Conservation (phyloP, 2,329 filamentous ascomycete species). For the Raffaelea albimanens region DNA sequence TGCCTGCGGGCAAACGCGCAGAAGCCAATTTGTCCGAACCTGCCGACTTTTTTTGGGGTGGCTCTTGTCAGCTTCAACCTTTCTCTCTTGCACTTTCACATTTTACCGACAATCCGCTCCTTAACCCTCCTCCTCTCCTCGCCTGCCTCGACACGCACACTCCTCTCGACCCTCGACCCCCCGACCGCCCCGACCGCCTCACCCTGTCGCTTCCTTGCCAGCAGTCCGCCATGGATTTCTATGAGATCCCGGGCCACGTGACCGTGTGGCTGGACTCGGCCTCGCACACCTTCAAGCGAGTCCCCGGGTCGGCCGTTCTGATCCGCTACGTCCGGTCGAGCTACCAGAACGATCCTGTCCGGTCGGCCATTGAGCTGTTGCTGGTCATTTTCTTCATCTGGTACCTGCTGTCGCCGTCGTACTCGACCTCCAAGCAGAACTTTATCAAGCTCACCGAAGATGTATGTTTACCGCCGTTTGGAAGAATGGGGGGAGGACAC, state of each 20-base stretch:
- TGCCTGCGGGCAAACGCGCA: neutral
- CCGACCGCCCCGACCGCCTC: neutral
- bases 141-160: too few relatives aligned
- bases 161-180: too few relatives aligned
- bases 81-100: too few relatives aligned
- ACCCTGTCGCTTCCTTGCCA: neutral
- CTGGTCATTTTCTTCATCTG: slow-evolving; percentile 92
- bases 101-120: too few relatives aligned
- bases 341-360: slow-evolving; percentile 93
- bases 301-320: slow-evolving; percentile 89
- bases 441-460: slow-evolving; percentile 85
- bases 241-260: slow-evolving; percentile 47
- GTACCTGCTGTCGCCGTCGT: slow-evolving; percentile 84
- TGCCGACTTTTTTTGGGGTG: too few relatives aligned
- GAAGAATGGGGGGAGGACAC: neutral
- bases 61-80: too few relatives aligned
- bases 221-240: slow-evolving; percentile 45
- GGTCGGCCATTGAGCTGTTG: slow-evolving; percentile 86
- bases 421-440: slow-evolving; percentile 83
- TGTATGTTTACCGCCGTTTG: slow-evolving; percentile 18
- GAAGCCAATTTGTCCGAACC: neutral
- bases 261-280: slow-evolving; percentile 42
- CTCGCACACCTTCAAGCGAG: slow-evolving; percentile 66
- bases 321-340: slow-evolving; percentile 93
- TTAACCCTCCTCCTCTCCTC: too few relatives aligned